These are phyloP conservation scores for Handroanthus guayacan DNA, from an alignment of 257 asterid genomes.

Conservation along the genomic window DNA sequence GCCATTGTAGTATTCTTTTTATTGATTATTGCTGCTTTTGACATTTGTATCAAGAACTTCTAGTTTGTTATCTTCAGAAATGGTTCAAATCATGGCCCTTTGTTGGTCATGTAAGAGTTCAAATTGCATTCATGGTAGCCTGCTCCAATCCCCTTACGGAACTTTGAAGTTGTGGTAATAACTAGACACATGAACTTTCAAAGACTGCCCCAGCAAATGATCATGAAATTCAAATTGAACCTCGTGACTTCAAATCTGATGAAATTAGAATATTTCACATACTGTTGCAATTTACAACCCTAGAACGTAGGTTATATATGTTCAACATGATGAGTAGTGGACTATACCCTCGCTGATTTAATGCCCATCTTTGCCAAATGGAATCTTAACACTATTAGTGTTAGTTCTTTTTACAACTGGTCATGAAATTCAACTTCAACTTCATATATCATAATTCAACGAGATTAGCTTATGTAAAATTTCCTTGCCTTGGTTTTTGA, in stretches of 20 bases:
- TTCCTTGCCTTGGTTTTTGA: background rate
- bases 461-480: background rate
- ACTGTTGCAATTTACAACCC: background rate
- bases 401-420: background rate
- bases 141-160: no score
- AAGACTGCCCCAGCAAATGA: background rate
- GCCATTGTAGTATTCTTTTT: no score
- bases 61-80: no score
- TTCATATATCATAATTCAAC: background rate
- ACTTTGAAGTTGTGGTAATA: background rate
- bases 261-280: background rate
- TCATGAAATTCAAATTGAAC: background rate
- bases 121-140: no score
- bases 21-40: no score
- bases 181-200: background rate
- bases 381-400: background rate
- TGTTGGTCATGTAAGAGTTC: no score
- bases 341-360: background rate
- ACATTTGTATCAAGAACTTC: no score
- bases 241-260: background rate
- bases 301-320: background rate
- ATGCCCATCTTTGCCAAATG: background rate
- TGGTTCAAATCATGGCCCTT: no score
- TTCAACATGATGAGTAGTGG: background rate
- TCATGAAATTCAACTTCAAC: background rate